Conservation (phyloP, 768 basidiomycete species). For the Russula sp. region DNA sequence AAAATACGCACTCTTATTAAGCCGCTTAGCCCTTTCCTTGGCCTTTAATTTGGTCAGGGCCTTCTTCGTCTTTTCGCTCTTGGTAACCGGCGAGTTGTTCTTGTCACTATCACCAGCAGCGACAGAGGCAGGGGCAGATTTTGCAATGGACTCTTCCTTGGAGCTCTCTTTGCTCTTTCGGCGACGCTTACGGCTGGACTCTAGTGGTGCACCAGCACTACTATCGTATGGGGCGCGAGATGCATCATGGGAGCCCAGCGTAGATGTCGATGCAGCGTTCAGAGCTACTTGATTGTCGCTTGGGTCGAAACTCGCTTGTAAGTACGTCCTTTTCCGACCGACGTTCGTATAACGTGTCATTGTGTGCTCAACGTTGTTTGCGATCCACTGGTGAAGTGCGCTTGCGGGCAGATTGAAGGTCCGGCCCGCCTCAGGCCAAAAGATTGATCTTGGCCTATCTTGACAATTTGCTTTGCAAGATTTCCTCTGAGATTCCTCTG, state of each 20-base stretch:
- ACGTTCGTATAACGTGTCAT: slow-evolving; percentile 76
- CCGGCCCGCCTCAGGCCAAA: too few relatives aligned
- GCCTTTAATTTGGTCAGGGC: slow-evolving; percentile 27
- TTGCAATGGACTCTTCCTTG: slow-evolving; percentile 20
- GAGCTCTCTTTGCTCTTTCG: slow-evolving; percentile 40
- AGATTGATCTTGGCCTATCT: too few relatives aligned
- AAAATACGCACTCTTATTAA: slow-evolving; percentile 23
- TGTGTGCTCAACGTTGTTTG: neutral
- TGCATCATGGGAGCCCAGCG: slow-evolving; percentile 1
- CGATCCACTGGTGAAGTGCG: too few relatives aligned
- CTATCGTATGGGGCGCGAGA: slow-evolving; percentile 6
- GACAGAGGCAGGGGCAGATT: neutral
- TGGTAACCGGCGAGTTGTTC: slow-evolving; percentile 20
- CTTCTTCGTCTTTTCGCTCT: slow-evolving; percentile 27
- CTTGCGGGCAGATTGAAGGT: too few relatives aligned
- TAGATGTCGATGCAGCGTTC: slow-evolving; percentile 14
- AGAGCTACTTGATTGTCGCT: slow-evolving; percentile 20
- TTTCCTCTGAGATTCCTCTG: too few relatives aligned
- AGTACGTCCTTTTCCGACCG: slow-evolving; percentile 63
- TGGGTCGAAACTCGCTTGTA: slow-evolving; percentile 51
- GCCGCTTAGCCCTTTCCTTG: slow-evolving; percentile 24
- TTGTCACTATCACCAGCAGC: slow-evolving; percentile 16
- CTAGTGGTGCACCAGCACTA: slow-evolving; percentile 28
- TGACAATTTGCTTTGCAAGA: too few relatives aligned
- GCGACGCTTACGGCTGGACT: slow-evolving; percentile 55